Evolutionary conservation across 345 rosid genomes (phyloP).

Genomic region (Salix viminalis): DNA sequence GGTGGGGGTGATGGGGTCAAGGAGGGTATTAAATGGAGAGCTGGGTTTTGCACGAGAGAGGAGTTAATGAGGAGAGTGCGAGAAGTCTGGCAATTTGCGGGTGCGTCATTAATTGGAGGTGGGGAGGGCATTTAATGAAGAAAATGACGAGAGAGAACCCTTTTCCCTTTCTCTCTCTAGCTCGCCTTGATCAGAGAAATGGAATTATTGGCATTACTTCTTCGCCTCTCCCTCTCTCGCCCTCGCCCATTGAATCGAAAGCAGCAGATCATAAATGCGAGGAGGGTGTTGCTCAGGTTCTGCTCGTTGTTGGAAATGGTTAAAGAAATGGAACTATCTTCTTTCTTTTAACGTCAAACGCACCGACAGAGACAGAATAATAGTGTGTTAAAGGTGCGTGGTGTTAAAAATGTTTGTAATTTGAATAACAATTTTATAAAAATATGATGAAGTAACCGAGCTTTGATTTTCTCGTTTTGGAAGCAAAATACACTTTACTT

Average conservation of each 20-base stretch:
- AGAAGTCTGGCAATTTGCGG: slow-evolving; percentile 14
- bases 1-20: slow-evolving; percentile 11
- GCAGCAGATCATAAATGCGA: background rate
- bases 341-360: too few species aligned
- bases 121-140: slow-evolving; percentile 56
- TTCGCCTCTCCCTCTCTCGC: background rate
- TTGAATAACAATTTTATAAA: too few species aligned
- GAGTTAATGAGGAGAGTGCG: background rate
- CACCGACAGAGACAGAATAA: too few species aligned
- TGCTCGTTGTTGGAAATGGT: background rate
- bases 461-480: too few species aligned
- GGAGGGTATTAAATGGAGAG: slow-evolving; percentile 21
- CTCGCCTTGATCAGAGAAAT: background rate
- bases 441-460: too few species aligned
- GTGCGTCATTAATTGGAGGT: slow-evolving; percentile 38
- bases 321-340: too few species aligned
- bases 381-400: too few species aligned
- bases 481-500: too few species aligned
- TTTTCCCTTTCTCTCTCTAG: background rate
- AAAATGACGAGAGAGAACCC: slow-evolving; percentile 42
- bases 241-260: background rate
- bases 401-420: too few species aligned
- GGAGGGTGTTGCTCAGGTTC: background rate
- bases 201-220: too few species aligned
- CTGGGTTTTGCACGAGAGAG: background rate